Conservation (phyloP, 306 rosid genomes). For the Acacia confusa region DNA sequence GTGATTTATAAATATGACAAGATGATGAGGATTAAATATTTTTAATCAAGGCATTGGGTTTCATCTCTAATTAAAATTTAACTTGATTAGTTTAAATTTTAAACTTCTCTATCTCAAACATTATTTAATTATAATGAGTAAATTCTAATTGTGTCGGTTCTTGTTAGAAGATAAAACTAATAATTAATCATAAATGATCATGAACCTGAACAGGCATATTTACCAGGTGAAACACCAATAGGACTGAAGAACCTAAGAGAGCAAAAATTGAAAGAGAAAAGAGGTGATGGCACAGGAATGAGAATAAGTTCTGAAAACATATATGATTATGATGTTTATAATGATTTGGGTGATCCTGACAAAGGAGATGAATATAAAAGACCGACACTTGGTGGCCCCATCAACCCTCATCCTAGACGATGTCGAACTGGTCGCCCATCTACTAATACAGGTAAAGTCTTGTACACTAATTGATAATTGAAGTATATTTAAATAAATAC, state of each 20-base stretch:
- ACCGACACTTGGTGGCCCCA: constrained; percentile 32
- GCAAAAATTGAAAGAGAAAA: constrained; percentile 24
- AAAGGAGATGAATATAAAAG: constrained; percentile 27
- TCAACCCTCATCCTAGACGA: constrained; percentile 51
- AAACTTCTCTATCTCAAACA: too few species aligned
- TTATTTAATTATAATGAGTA: background rate
- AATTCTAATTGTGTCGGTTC: background rate
- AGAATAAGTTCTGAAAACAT: constrained; percentile 7
- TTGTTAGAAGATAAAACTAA: background rate
- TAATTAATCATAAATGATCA: background rate
- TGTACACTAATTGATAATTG: background rate
- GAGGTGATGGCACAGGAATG: constrained; percentile 22
- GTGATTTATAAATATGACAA: too few species aligned
- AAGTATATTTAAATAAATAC: too few species aligned
- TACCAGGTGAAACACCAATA: constrained; percentile 38
- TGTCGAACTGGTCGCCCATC: constrained; percentile 49
- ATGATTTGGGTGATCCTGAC: constrained; percentile 50
- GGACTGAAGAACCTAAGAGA: constrained; percentile 33
- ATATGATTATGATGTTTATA: constrained; percentile 42
- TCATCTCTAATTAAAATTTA: too few species aligned
- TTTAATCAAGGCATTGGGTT: too few species aligned
- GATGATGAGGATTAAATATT: too few species aligned
- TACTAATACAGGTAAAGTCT: constrained; percentile 15
- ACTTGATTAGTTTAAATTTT: too few species aligned
- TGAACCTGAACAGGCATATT: constrained; percentile 20